These are phyloP conservation scores for Cichorium intybus DNA, from an alignment of 140 eudicot genomes.

Conservation along the genomic window DNA sequence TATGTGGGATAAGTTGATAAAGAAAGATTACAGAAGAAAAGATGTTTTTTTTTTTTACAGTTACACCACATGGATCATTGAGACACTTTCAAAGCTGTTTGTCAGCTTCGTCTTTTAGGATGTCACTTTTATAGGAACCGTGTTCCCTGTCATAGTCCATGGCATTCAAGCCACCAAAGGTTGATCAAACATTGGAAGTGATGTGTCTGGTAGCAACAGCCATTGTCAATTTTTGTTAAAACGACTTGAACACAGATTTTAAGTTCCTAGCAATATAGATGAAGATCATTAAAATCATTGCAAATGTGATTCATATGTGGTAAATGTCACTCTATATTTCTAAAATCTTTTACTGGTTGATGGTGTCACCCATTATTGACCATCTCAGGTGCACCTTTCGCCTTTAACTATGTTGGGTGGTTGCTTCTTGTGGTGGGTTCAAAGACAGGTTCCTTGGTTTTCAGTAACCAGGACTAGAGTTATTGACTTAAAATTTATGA, in stretches of 20 bases:
- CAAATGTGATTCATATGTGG: neutral
- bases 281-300: too few relatives aligned
- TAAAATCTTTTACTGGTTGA: neutral
- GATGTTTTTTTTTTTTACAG: neutral
- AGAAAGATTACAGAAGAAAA: neutral
- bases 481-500: too few relatives aligned
- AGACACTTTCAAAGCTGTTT: neutral
- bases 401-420: too few relatives aligned
- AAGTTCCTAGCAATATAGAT: neutral
- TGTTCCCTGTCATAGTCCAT: neutral
- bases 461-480: too few relatives aligned
- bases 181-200: neutral
- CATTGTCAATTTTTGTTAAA: neutral
- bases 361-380: too few relatives aligned
- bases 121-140: neutral
- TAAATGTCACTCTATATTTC: slow-evolving; percentile 14
- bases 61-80: neutral
- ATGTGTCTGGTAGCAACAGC: neutral
- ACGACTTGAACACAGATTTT: neutral
- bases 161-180: slow-evolving; percentile 4
- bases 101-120: neutral
- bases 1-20: slow-evolving; percentile 4
- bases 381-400: too few relatives aligned
- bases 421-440: too few relatives aligned
- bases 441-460: neutral